These are phyloP conservation scores for Rhododendron vialii DNA, from an alignment of 148 eudicot genomes.

Conservation along the genomic window DNA sequence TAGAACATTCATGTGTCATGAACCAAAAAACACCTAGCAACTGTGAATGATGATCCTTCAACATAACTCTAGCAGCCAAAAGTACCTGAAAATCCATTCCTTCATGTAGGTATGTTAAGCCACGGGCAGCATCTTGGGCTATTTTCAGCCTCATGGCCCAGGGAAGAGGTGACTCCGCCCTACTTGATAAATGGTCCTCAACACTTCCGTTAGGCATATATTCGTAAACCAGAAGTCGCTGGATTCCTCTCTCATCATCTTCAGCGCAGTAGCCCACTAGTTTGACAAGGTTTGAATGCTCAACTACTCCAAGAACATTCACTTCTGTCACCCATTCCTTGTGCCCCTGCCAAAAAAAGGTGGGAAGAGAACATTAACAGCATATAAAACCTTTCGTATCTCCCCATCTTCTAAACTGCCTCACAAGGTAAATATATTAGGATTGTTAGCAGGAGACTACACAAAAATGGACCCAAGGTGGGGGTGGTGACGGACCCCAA, in stretches of 20 bases:
- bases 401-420: not conserved
- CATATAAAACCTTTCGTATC: not conserved
- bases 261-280: slow-evolving; percentile 90
- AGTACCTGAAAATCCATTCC: slow-evolving; percentile 91
- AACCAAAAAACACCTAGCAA: not conserved
- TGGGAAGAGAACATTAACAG: not conserved
- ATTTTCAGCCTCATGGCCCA: slow-evolving; percentile 82
- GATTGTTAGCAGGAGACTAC: not conserved
- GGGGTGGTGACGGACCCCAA: not conserved
- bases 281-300: slow-evolving; percentile 89
- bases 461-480: not conserved
- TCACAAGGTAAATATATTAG: not conserved
- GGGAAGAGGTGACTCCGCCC: slow-evolving; percentile 50
- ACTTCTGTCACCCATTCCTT: slow-evolving; percentile 98
- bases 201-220: slow-evolving; percentile 91
- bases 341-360: slow-evolving; percentile 60
- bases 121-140: slow-evolving; percentile 93
- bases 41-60: not conserved
- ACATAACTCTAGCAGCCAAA: not conserved
- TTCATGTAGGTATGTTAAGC: slow-evolving; percentile 84
- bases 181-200: slow-evolving; percentile 70
- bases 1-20: not conserved
- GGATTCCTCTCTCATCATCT: slow-evolving; percentile 97
- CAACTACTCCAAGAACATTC: slow-evolving; percentile 85
- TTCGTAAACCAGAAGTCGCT: slow-evolving; percentile 83